Evolutionary conservation across 2,329 filamentous ascomycete genomes (phyloP).

Genomic region (Paradendryphiella salina): DNA sequence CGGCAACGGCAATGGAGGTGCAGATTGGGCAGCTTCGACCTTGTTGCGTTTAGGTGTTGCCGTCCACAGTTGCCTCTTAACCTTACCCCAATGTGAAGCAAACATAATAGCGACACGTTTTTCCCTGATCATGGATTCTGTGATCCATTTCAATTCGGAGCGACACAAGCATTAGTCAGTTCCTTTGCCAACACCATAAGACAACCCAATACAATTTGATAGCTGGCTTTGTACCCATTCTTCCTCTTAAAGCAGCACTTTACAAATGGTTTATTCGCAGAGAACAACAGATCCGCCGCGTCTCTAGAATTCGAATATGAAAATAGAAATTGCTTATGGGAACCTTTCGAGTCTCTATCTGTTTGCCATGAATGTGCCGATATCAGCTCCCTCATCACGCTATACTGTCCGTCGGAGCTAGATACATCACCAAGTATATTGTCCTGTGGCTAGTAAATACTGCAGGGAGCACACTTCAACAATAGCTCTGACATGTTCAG

Average conservation of each 20-base stretch:
- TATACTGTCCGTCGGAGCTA: slow-evolving; percentile 17
- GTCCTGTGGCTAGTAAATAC: slow-evolving; percentile 18
- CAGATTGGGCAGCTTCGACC: neutral
- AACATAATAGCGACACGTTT: no score
- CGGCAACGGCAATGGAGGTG: neutral
- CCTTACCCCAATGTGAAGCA: no score
- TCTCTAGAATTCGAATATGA: slow-evolving; percentile 17
- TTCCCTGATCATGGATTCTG: no score
- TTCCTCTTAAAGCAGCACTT: slow-evolving; percentile 18
- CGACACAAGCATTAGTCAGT: slow-evolving; percentile 20
- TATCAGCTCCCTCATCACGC: slow-evolving; percentile 14
- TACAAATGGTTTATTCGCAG: slow-evolving; percentile 21
- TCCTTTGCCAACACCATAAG: neutral
- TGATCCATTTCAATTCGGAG: neutral
- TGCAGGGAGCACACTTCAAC: slow-evolving; percentile 16
- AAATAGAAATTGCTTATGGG: slow-evolving; percentile 17
- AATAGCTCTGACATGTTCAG: slow-evolving; percentile 23
- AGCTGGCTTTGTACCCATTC: slow-evolving; percentile 19
- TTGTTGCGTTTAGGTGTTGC: neutral
- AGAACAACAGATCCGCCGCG: slow-evolving; percentile 19
- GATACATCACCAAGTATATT: slow-evolving; percentile 11
- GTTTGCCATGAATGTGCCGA: slow-evolving; percentile 19
- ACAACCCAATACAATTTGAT: neutral
- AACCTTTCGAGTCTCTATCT: slow-evolving; percentile 16
- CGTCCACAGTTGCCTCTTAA: no score